Evolutionary conservation across 306 rosid genomes (phyloP).

Genomic region (Ormosia semicastrata): DNA sequence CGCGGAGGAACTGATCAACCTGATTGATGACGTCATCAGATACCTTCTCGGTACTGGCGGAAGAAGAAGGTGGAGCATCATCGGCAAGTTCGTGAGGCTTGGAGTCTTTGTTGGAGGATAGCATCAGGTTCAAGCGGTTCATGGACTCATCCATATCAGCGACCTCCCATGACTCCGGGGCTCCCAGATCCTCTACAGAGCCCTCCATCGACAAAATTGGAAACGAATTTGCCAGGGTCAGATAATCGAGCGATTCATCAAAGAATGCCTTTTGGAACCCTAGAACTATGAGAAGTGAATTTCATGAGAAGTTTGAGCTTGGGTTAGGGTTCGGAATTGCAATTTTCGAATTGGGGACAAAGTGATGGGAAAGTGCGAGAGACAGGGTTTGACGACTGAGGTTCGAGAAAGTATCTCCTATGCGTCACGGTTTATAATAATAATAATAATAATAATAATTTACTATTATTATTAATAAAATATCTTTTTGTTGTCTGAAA

Average conservation of each 20-base stretch:
- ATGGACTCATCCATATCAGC: constrained; percentile 83
- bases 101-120: constrained; percentile 56
- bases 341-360: too few relatives aligned
- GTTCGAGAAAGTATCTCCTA: too few relatives aligned
- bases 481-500: too few relatives aligned
- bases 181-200: constrained; percentile 89
- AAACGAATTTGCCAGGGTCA: constrained; percentile 26
- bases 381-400: too few relatives aligned
- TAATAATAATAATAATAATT: too few relatives aligned
- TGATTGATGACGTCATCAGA: constrained; percentile 61
- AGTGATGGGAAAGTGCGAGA: too few relatives aligned
- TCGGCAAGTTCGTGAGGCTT: constrained; percentile 3
- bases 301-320: too few relatives aligned
- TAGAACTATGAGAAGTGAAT: too few relatives aligned
- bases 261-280: too few relatives aligned
- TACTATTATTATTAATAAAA: too few relatives aligned
- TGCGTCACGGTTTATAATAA: too few relatives aligned
- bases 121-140: constrained; percentile 75
- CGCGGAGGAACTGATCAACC: constrained; percentile 92
- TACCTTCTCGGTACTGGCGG: constrained; percentile 36
- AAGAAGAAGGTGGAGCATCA: constrained; percentile 21
- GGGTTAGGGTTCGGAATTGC: too few relatives aligned
- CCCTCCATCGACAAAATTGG: constrained; percentile 62
- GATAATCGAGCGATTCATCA: neutral
- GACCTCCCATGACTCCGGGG: constrained; percentile 97